phyloP scores from a whole-genome alignment of 2,329 filamentous ascomycete species.

The Ceratocystis colombiana region DNA sequence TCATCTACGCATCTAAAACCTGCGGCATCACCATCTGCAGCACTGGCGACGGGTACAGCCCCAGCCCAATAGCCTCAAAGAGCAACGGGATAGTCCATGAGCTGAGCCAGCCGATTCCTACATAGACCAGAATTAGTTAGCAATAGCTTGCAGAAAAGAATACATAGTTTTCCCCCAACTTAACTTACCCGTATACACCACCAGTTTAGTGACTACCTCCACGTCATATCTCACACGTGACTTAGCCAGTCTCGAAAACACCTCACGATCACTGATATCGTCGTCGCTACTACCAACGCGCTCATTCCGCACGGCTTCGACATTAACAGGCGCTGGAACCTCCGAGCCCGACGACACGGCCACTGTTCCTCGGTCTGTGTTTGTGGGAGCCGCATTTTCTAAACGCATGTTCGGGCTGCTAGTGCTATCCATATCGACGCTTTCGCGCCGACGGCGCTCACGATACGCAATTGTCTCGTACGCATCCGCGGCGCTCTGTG shows the following conservation, averaged over 20 bases:
- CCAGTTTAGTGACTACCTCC: conserved; percentile 93
- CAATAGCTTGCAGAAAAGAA: not conserved
- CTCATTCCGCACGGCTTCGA: conserved; percentile 33
- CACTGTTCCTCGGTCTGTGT: not conserved
- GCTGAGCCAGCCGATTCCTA: conserved; percentile 74
- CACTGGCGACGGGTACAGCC: conserved; percentile 31
- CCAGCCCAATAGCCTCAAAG: conserved; percentile 52
- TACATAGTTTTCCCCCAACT: conserved; percentile 17
- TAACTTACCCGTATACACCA: conserved; percentile 76
- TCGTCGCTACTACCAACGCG: conserved; percentile 32
- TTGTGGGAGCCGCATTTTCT: conserved; percentile 1
- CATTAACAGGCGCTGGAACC: conserved; percentile 8
- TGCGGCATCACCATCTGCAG: conserved; percentile 12
- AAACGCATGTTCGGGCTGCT: conserved; percentile 35
- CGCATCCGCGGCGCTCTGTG: conserved; percentile 90
- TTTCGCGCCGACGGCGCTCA: conserved; percentile 51
- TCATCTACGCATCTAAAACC: conserved; percentile 1
- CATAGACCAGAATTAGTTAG: not conserved
- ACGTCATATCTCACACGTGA: conserved; percentile 92
- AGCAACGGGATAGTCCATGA: conserved; percentile 63
- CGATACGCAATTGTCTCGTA: conserved; percentile 92
- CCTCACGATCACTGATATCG: conserved; percentile 58
- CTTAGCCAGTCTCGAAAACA: conserved; percentile 74
- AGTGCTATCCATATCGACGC: conserved; percentile 44
- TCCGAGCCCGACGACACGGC: conserved; percentile 8